Evolutionary conservation across 1,284 basidiomycete species (phyloP), one percentile per base, ranked within the genome.

Genomic region (Fomitiporia mediterranea): DNA sequence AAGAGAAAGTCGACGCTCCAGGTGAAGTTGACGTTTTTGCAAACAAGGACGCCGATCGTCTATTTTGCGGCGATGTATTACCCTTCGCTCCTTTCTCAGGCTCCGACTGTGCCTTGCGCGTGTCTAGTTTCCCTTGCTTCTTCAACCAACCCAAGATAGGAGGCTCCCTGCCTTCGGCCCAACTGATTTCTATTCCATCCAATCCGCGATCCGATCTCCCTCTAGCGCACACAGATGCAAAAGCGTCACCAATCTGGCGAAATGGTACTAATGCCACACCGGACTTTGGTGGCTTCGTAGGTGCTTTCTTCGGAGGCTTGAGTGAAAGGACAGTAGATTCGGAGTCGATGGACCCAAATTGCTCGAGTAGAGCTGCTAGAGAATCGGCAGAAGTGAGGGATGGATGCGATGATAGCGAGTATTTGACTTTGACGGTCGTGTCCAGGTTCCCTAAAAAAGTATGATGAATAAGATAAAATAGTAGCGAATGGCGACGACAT

Each of bases 71-170:
- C 6, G 37, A 19, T 2, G 30, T 19, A 19, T 52, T n/a, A 5
- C 19, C 44, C 27, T 19, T 52, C 17, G 27, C 44, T 25, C 21
- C 3, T 43, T 19, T 44, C 3, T 47, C 21, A 49, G 47, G 35
- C 40, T 40, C 39, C n/a, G 17, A n/a, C 32, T 30, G 13, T 2
- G 34, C 8, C 19, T 30, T 23, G n/a, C 59, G 40, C 37, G 50
- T 66, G 9, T 78, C 77, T 21, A 89, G 70, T 62, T 83, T 81
- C 17, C 83, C 84, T 70, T 79, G 82, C 65, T 80, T 81, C 70
- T 82, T 87, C 67, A 90, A 67, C 88, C 89, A 92, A 5, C 69
- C 78, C 32, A 94, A 71, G 64, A 92, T 84, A 37, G 75, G 79
- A 1, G 91, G 91, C 62, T 91, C 88, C 51, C 78, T 79, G 4